phyloP scores from a whole-genome alignment of 495 filamentous ascomycete genomes.

The Hypoxylon lienhwacheense region DNA sequence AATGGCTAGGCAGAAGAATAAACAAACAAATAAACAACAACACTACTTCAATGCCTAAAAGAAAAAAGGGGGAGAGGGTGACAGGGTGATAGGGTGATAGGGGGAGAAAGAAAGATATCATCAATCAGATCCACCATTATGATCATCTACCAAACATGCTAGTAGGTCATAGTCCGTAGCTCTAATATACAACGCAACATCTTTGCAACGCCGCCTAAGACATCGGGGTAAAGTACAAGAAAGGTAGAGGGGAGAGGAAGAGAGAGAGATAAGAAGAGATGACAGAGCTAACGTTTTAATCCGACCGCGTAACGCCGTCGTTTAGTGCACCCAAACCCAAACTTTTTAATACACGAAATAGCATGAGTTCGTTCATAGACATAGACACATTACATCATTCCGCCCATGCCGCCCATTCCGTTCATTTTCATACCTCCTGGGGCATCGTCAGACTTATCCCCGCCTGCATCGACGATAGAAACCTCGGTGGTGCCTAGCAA shows the following conservation, averaged over 20 bases:
- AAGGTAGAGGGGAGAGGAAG: constrained; percentile 13
- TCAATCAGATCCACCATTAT: constrained; percentile 26
- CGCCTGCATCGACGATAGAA: constrained; percentile 91
- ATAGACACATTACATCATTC: constrained; percentile 54
- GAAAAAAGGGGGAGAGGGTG: no score
- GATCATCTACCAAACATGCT: constrained; percentile 24
- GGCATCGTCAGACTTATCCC: constrained; percentile 83
- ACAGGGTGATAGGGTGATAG: no score
- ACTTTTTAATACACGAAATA: constrained; percentile 41
- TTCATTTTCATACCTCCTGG: constrained; percentile 66
- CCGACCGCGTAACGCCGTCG: constrained; percentile 41
- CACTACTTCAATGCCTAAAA: constrained; percentile 31
- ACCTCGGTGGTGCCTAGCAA: constrained; percentile 98
- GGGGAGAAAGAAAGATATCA: not conserved
- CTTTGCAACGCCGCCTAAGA: constrained; percentile 39
- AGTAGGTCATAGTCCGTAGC: constrained; percentile 17
- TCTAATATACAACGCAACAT: constrained; percentile 39
- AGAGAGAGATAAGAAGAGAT: constrained; percentile 35
- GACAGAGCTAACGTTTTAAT: constrained; percentile 33
- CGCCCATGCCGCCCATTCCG: constrained; percentile 62
- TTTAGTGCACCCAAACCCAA: constrained; percentile 40
- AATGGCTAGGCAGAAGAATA: constrained; percentile 24
- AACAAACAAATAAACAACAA: constrained; percentile 2
- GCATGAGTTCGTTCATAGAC: constrained; percentile 23
- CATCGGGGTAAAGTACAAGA: constrained; percentile 39